Evolutionary conservation across 306 rosid genomes (phyloP).

Genomic region (Bauhinia variegata): DNA sequence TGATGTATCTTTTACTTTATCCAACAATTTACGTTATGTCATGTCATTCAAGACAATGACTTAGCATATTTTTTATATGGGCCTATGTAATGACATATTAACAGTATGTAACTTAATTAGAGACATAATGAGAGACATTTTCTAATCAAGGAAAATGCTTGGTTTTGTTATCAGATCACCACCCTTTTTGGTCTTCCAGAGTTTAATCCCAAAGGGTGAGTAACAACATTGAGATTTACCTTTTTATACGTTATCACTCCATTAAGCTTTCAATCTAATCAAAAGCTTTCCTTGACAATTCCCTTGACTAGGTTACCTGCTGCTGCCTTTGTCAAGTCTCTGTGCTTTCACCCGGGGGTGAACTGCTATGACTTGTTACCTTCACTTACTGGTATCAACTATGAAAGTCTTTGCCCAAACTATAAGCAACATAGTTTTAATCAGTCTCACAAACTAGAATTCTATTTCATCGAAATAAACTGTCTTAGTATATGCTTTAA

Average conservation of each 20-base stretch:
- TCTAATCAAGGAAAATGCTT: neutral
- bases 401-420: constrained; percentile 2
- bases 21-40: too few species aligned
- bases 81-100: too few species aligned
- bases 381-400: constrained; percentile 66
- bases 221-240: neutral
- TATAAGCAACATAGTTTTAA: too few species aligned
- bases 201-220: constrained; percentile 72
- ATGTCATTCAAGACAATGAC: too few species aligned
- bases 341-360: constrained; percentile 57
- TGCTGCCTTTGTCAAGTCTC: constrained; percentile 42
- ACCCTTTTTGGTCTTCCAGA: constrained; percentile 46
- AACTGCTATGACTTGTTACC: constrained; percentile 67
- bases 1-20: too few species aligned
- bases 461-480: too few species aligned
- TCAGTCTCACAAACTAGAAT: too few species aligned
- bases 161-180: constrained; percentile 43
- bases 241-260: neutral
- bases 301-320: constrained; percentile 48
- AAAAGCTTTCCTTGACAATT: neutral
- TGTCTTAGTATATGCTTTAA: too few species aligned
- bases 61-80: too few species aligned
- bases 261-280: constrained; percentile 3
- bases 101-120: too few species aligned
- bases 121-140: neutral